Base-by-base conservation (phyloP, 495 filamentous ascomycete species). In the Neurospora terricola region DNA sequence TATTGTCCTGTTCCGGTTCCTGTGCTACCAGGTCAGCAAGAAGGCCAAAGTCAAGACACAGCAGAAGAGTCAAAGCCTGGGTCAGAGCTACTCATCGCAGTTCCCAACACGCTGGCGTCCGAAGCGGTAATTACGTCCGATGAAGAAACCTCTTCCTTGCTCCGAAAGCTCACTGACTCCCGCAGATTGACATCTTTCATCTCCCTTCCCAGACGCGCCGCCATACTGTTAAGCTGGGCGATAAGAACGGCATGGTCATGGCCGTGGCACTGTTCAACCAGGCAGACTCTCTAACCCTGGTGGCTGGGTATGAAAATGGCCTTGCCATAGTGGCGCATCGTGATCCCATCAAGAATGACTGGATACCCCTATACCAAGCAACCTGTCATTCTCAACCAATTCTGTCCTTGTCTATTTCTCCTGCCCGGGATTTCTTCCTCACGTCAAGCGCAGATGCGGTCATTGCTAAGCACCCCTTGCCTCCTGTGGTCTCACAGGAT, bases 201-300 rank as follows among this genome's bases (percentile, higher is more conserved):
- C 86, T 99, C 9, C 95, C 96, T 14, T 87, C 86, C 12, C 90
- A 92, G 75, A 83, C 81, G 59, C 89, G 94, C 9, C 82, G 90
- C 18, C 86, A 90, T 73, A 92, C 92, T 1, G 86, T 96, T 21
- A 78, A 79, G 43, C 81, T 87, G 0, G 88, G 86, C 5, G 83
- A 87, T 34, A 88, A 93, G 69, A 90, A 91, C 21, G 92, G 96
- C 37, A 98, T 98, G 94, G 89, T 95, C 36, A 98, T 99, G 96
- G 89, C 91, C 30, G 82, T 97, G 14, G 83, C 85, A 5, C 78
- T 97, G 10, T 87, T 91, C 73, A 78, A 84, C 78, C 82, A 81
- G n/a, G 69, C 72, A 4, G 39, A 38, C 3, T 75, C 72, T 21
- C 79, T 89, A 0, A 81, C 85, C 18, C 79, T 96, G 14, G 81